phyloP scores from a whole-genome alignment of 441 rosid species.

The Populus hybrid region DNA sequence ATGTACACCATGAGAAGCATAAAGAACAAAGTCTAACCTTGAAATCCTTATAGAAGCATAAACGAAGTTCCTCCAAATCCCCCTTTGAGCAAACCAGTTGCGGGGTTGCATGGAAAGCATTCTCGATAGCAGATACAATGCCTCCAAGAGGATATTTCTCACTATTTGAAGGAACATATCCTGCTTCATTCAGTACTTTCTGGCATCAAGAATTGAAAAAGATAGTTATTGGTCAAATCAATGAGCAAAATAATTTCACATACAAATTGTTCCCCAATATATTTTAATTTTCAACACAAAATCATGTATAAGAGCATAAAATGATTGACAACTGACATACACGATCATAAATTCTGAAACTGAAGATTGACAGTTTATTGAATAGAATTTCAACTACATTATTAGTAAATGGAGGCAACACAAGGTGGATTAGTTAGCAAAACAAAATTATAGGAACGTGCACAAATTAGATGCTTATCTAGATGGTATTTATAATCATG shows the following conservation, averaged over 20 bases:
- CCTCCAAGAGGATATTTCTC: constrained; percentile 95
- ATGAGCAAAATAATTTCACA: constrained; percentile 6
- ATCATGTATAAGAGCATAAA: background rate
- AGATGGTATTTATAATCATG: background rate
- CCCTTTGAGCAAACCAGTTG: constrained; percentile 58
- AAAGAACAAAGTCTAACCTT: constrained; percentile 43
- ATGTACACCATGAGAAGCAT: background rate
- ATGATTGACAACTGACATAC: background rate
- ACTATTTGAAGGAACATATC: constrained; percentile 82
- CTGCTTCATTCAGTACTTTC: constrained; percentile 79
- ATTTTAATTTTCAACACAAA: background rate
- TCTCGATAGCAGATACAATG: constrained; percentile 74
- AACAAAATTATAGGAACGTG: background rate
- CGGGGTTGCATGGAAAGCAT: constrained; percentile 78
- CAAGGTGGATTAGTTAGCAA: background rate
- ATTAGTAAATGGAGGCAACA: background rate
- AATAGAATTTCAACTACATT: background rate
- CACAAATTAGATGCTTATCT: background rate
- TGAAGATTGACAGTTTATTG: background rate
- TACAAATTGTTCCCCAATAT: background rate
- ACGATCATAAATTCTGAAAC: background rate
- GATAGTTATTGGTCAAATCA: constrained; percentile 17
- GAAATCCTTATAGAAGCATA: constrained; percentile 90
- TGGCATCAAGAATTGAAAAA: constrained; percentile 29
- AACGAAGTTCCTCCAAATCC: constrained; percentile 63